phyloP scores from a whole-genome alignment of 305 asterid genomes.

The Fraxinus albicans region DNA sequence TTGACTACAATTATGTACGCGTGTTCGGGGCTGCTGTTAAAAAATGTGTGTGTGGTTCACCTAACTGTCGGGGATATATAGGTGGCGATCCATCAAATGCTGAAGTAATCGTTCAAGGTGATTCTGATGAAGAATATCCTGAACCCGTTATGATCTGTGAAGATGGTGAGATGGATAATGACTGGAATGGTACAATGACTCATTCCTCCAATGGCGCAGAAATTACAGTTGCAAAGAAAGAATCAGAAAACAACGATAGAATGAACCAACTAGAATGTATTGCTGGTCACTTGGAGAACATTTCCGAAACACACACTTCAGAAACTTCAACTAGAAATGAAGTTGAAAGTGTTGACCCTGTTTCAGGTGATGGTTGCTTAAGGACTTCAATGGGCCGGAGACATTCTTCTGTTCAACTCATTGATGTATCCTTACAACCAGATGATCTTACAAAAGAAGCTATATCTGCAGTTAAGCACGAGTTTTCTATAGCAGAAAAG shows the following conservation, averaged over 20 bases:
- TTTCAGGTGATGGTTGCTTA: conserved; percentile 33
- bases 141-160: conserved; percentile 70
- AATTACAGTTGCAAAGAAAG: conserved; percentile 33
- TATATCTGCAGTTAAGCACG: conserved; percentile 33
- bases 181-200: conserved; percentile 41
- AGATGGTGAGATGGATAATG: conserved; percentile 46
- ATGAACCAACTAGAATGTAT: conserved; percentile 28
- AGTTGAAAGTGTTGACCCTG: conserved; percentile 30
- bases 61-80: conserved; percentile 81
- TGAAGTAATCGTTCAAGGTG: conserved; percentile 76
- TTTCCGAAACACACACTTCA: conserved; percentile 26
- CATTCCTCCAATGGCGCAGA: conserved; percentile 35
- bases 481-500: conserved; percentile 11
- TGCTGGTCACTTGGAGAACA: conserved; percentile 33
- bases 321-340: conserved; percentile 28
- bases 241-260: conserved; percentile 28
- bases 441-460: conserved; percentile 36
- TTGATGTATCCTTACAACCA: conserved; percentile 22
- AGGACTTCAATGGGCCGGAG: conserved; percentile 19
- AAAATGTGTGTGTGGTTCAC: conserved; percentile 84
- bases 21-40: conserved; percentile 97
- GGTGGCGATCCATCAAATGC: conserved; percentile 83
- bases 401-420: background rate
- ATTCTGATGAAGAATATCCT: conserved; percentile 48
- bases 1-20: conserved; percentile 92